phyloP scores from a whole-genome alignment of 1,284 basidiomycete genomes.

The Stereum hirsutum region DNA sequence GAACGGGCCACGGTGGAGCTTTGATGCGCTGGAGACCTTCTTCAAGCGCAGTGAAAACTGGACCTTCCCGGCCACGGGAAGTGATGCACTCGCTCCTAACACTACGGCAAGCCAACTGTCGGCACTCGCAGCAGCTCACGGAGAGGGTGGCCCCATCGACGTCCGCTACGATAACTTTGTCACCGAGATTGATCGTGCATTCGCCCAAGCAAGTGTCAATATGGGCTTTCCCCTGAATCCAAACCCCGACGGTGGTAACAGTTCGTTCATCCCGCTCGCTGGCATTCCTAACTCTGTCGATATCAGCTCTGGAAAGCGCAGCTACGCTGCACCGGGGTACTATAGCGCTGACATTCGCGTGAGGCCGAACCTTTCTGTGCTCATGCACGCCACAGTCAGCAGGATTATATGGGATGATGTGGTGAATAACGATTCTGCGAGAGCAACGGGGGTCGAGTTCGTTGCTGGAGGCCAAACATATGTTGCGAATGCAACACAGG shows the following conservation, averaged over 20 bases:
- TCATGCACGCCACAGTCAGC: conserved; percentile 9
- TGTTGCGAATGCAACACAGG: conserved; percentile 5
- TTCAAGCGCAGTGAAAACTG: conserved; percentile 9
- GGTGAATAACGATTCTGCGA: conserved; percentile 1
- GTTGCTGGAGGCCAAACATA: conserved; percentile 5
- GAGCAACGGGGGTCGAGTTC: conserved; percentile 9
- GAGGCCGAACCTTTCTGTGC: conserved; percentile 4
- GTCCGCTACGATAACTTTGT: conserved; percentile 10
- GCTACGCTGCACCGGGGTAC: conserved; percentile 12
- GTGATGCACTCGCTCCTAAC: conserved; percentile 4
- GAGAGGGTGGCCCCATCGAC: conserved; percentile 6
- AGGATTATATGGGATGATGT: conserved; percentile 5
- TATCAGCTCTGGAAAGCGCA: conserved; percentile 7
- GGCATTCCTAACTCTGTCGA: conserved; percentile 10
- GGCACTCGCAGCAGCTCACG: conserved; percentile 5
- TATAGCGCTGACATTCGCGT: conserved; percentile 2
- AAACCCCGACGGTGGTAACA: conserved; percentile 10
- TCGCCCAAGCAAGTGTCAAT: conserved; percentile 6
- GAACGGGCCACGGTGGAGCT: conserved; percentile 11
- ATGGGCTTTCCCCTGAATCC: conserved; percentile 7
- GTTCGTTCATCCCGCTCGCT: conserved; percentile 8
- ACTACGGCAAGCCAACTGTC: conserved; percentile 2
- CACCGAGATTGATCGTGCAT: conserved; percentile 10
- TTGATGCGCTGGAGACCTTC: conserved; percentile 9
- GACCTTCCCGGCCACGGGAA: conserved; percentile 2